phyloP scores from a whole-genome alignment of 371 early-diverging fungal genomes.

The Mortierella sp. region DNA sequence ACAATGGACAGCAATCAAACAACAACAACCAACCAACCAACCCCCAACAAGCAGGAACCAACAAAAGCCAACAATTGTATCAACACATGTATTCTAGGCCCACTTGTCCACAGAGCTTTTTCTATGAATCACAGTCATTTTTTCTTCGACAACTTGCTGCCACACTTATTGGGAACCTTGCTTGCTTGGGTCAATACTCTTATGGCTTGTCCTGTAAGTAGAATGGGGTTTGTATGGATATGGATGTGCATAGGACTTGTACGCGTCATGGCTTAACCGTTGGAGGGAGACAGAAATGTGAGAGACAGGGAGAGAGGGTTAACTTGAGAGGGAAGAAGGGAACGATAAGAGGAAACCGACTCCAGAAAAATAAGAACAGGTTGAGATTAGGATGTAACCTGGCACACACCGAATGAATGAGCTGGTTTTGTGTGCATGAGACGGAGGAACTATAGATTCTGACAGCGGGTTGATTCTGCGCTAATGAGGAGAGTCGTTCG shows the following conservation, averaged over 20 bases:
- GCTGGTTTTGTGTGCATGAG: neutral
- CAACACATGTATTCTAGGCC: neutral
- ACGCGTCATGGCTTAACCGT: neutral
- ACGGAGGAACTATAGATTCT: neutral
- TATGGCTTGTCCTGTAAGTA: neutral
- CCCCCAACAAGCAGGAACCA: neutral
- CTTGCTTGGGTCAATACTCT: neutral
- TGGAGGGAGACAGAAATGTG: neutral
- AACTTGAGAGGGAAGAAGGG: no score
- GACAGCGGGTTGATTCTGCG: neutral
- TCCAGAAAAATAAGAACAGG: neutral
- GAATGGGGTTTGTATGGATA: neutral
- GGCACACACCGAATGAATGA: neutral
- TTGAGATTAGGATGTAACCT: neutral
- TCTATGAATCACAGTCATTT: neutral
- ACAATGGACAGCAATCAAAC: neutral
- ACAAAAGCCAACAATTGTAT: neutral
- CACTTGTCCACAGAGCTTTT: neutral
- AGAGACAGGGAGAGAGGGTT: neutral
- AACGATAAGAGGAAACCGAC: neutral
- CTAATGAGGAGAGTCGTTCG: neutral
- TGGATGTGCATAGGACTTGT: neutral
- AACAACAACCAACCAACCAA: no score
- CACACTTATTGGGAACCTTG: neutral
- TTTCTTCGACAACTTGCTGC: neutral